These are phyloP conservation scores for Tolypocladium ovalisporum DNA, from an alignment of 2,329 filamentous ascomycete species.

Conservation along the genomic window DNA sequence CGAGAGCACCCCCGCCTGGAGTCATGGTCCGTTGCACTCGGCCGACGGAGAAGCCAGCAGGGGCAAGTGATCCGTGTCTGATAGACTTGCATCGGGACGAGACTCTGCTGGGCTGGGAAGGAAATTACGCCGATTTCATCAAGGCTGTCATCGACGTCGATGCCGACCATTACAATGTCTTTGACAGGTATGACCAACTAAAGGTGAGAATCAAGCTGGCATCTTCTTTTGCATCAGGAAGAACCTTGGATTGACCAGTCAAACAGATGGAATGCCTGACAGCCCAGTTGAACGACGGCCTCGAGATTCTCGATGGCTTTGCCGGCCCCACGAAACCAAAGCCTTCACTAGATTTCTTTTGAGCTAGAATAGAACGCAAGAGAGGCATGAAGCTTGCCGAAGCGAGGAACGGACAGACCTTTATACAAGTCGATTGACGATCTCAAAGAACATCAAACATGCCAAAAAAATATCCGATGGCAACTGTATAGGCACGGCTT, in stretches of 20 bases:
- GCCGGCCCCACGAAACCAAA: background rate
- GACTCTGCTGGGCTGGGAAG: slow-evolving; percentile 16
- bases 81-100: slow-evolving; percentile 16
- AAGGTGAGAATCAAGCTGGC: slow-evolving; percentile 1
- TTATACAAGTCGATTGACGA: no score
- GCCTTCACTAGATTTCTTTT: background rate
- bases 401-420: no score
- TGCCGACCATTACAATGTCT: slow-evolving; percentile 15
- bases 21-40: slow-evolving; percentile 12
- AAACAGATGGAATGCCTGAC: slow-evolving; percentile 6
- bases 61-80: slow-evolving; percentile 5
- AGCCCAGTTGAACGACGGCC: slow-evolving; percentile 3
- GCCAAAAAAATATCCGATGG: no score
- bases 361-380: background rate
- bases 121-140: slow-evolving; percentile 15
- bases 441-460: no score
- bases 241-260: background rate
- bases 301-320: slow-evolving; percentile 4
- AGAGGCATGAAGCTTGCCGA: background rate
- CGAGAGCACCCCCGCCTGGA: slow-evolving; percentile 10
- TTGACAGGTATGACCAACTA: slow-evolving; percentile 8
- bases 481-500: no score
- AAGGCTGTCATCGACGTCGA: slow-evolving; percentile 15
- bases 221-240: background rate
- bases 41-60: slow-evolving; percentile 2